Percentiles rank a stretch among this genome's conserved stretches.
Conservation (phyloP, 1,139 yeast genomes). For the Taphrina communis region DNA sequence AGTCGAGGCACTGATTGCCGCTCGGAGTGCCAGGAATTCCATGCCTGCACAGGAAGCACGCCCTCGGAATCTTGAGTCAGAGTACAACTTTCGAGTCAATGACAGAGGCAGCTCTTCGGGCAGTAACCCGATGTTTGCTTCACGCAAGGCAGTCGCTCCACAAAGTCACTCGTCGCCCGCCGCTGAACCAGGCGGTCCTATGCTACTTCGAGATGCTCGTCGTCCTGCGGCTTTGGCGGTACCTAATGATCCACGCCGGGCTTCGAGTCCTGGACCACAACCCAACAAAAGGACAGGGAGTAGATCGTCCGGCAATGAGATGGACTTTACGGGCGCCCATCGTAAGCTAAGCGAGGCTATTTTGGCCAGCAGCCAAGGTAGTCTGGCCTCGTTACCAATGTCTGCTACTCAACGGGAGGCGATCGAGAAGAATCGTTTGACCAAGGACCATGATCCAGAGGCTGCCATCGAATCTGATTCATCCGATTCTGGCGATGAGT, state of each 20-base stretch:
- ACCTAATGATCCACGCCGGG: slow-evolving; percentile 22
- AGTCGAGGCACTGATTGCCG: slow-evolving; percentile 38
- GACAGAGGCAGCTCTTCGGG: slow-evolving; percentile 3
- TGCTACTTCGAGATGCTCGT: slow-evolving; percentile 22
- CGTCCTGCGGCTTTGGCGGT: neutral
- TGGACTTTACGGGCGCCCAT: slow-evolving; percentile 23
- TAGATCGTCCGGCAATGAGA: slow-evolving; percentile 24
- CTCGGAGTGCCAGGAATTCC: slow-evolving; percentile 22
- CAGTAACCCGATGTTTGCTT: slow-evolving; percentile 17
- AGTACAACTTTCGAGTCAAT: slow-evolving; percentile 21
- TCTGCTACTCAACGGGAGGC: slow-evolving; percentile 40
- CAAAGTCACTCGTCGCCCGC: neutral
- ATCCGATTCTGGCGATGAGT: slow-evolving; percentile 41
- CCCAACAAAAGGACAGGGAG: slow-evolving; percentile 4
- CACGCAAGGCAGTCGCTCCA: slow-evolving; percentile 18
- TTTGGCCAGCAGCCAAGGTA: slow-evolving; percentile 48
- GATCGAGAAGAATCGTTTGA: slow-evolving; percentile 41
- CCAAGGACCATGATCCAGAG: slow-evolving; percentile 45
- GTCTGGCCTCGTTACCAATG: slow-evolving; percentile 46
- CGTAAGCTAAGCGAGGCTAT: slow-evolving; percentile 48
- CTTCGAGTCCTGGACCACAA: slow-evolving; percentile 23
- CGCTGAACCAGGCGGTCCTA: slow-evolving; percentile 21
- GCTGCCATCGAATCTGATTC: slow-evolving; percentile 45
- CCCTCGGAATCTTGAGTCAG: slow-evolving; percentile 12
- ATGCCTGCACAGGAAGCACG: slow-evolving; percentile 18